A percentile compares a stretch with the other conserved stretches of the same genome.
phyloP scores from a whole-genome alignment of 169 alveolate species.

The Eimeria mitis region DNA sequence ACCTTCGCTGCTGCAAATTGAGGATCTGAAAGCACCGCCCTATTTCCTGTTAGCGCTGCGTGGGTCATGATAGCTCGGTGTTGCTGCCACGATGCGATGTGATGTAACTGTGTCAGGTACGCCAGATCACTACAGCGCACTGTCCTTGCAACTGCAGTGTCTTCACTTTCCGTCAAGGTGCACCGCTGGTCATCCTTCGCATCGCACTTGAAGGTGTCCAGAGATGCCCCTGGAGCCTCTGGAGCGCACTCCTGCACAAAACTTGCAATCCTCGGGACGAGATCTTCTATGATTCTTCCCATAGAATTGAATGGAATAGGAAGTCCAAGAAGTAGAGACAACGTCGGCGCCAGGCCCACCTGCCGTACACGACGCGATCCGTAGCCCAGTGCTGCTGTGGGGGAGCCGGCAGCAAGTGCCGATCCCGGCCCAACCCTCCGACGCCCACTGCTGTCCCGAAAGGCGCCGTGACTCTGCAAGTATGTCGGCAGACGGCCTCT shows the following conservation, averaged over 20 bases:
- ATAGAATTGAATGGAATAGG: conserved; percentile 77
- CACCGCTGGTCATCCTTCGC: conserved; percentile 28
- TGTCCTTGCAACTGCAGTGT: conserved; percentile 2
- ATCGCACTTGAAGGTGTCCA: not conserved
- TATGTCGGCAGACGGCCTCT: conserved; percentile 44
- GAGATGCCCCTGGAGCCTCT: not conserved
- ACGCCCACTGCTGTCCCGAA: conserved; percentile 36
- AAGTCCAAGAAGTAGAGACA: conserved; percentile 75
- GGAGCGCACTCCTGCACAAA: conserved; percentile 62
- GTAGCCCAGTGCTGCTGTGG: conserved; percentile 58
- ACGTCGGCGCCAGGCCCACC: conserved; percentile 82
- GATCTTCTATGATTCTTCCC: conserved; percentile 70
- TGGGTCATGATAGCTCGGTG: conserved; percentile 64
- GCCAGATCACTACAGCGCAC: conserved; percentile 72
- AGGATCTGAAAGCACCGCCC: conserved; percentile 68
- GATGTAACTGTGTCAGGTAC: conserved; percentile 70
- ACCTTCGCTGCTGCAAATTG: conserved; percentile 35
- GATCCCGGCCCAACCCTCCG: conserved; percentile 19
- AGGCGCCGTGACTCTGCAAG: conserved; percentile 67
- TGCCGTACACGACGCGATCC: conserved; percentile 72
- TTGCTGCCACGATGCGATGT: conserved; percentile 78
- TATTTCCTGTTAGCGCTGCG: conserved; percentile 34
- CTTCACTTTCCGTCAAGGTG: not conserved
- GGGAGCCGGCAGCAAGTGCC: conserved; percentile 16
- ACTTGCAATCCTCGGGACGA: conserved; percentile 74